phyloP scores from a whole-genome alignment of 495 filamentous ascomycete genomes.

The Penicillium canescens region DNA sequence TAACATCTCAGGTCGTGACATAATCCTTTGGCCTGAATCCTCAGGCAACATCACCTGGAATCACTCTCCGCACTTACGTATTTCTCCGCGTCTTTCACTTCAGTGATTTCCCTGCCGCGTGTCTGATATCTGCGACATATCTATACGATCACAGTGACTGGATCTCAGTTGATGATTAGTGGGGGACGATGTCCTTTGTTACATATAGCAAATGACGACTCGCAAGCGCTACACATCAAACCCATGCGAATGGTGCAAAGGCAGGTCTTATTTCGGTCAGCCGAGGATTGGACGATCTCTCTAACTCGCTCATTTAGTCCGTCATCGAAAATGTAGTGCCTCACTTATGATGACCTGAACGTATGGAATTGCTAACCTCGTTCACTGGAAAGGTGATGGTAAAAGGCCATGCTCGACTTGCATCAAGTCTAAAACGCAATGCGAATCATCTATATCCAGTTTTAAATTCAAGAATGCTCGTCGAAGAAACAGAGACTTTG shows the following conservation, averaged over 20 bases:
- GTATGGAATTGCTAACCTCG: background rate
- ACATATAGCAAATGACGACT: background rate
- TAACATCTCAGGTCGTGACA: too few relatives aligned
- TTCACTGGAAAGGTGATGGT: slow-evolving; percentile 1
- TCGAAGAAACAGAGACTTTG: background rate
- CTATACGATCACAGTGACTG: too few relatives aligned
- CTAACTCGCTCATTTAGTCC: background rate
- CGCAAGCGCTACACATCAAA: slow-evolving; percentile 9
- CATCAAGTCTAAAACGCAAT: slow-evolving; percentile 7
- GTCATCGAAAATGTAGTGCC: slow-evolving; percentile 11
- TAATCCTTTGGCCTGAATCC: too few relatives aligned
- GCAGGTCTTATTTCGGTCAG: background rate
- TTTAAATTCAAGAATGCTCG: slow-evolving; percentile 12
- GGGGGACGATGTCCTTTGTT: background rate
- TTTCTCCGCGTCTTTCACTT: too few relatives aligned
- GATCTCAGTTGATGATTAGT: background rate
- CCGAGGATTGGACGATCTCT: background rate
- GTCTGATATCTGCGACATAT: too few relatives aligned
- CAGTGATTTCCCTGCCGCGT: too few relatives aligned
- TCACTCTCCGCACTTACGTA: too few relatives aligned
- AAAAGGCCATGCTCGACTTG: slow-evolving; percentile 11
- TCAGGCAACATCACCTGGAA: too few relatives aligned
- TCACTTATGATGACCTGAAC: background rate
- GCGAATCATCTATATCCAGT: slow-evolving; percentile 1
- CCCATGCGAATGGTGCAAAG: slow-evolving; percentile 9